Conservation (phyloP, 345 rosid species). For the Citrus maxima region DNA sequence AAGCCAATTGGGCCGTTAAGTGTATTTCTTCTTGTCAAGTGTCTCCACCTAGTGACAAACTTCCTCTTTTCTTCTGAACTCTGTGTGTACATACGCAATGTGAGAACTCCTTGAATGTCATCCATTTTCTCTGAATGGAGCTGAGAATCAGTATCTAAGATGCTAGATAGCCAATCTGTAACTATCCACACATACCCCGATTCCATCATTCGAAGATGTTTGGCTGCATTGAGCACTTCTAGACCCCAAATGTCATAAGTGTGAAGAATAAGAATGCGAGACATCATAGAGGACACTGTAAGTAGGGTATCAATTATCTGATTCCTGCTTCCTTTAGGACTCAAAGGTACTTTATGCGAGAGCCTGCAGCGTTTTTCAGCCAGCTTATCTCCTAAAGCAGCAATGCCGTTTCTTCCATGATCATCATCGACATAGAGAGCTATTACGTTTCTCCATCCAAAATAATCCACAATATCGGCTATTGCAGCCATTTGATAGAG, state of each 20-base stretch:
- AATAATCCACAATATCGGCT: conserved; percentile 56
- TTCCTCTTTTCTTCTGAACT: conserved; percentile 49
- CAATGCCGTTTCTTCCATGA: conserved; percentile 74
- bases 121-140: conserved; percentile 37
- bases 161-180: conserved; percentile 56
- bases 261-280: conserved; percentile 71
- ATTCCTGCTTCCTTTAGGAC: conserved; percentile 43
- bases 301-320: conserved; percentile 62
- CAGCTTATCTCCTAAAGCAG: conserved; percentile 70
- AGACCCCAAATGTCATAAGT: conserved; percentile 47
- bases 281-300: conserved; percentile 64
- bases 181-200: conserved; percentile 73
- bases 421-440: conserved; percentile 81
- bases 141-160: conserved; percentile 46
- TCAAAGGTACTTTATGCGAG: conserved; percentile 67
- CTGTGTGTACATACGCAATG: conserved; percentile 67
- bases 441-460: conserved; percentile 84
- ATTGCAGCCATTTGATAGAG: conserved; percentile 81
- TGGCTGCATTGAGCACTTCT: conserved; percentile 51
- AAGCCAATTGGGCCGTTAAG: conserved; percentile 38
- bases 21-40: conserved; percentile 35
- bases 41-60: conserved; percentile 63
- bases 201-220: conserved; percentile 63
- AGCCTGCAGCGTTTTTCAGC: conserved; percentile 62
- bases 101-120: conserved; percentile 65